Evolutionary conservation across 306 rosid species (phyloP), one percentile per base, ranked within the genome.

Genomic region (Arachis stenosperma): DNA sequence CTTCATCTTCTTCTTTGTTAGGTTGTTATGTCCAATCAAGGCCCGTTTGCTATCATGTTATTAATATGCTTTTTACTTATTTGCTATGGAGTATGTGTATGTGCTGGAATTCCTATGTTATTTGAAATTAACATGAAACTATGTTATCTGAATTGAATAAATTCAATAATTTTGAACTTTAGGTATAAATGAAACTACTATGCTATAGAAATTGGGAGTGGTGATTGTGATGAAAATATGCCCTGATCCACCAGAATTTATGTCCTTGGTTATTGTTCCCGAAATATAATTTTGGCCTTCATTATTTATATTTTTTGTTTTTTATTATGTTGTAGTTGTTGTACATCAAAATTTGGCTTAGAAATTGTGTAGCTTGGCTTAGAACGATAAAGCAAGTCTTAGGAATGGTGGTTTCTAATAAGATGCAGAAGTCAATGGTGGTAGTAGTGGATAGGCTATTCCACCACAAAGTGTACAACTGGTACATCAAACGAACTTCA

Each of bases 361-460:
- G 27, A 22, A 22, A 22, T 22, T 22, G 1, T 22, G 27, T 22
- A 22, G 27, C 1, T 22, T 22, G 50, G 41, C 52, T 39, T 30
- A 62, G 40, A 77, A n/a, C 79, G 85, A 93, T 93, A 97, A 93
- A 90, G 93, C 84, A 81, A 56, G 93, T 93, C 55, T 85, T 93
- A 55, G 98, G 97, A 27, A 89, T 76, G 86, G 97, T 93, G 73
- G 90, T 93, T 22, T 22, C 27, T 22, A 22, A 22, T 22, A 22
- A 22, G 27, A 22, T 22, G 27, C 27, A 22, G 27, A 90, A 93
- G 43, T 90, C 98, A 4, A 97, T 90, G 81, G 96, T 90, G 67
- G 98, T 89, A 36, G 97, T 92, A 6, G 98, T 93, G 65, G 93
- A 93, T 27, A 86, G 97, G 69, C 76, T 93, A 8, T 89, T 88